phyloP scores from a whole-genome alignment of 2,329 filamentous ascomycete species.

The Macroventuria anomochaeta region DNA sequence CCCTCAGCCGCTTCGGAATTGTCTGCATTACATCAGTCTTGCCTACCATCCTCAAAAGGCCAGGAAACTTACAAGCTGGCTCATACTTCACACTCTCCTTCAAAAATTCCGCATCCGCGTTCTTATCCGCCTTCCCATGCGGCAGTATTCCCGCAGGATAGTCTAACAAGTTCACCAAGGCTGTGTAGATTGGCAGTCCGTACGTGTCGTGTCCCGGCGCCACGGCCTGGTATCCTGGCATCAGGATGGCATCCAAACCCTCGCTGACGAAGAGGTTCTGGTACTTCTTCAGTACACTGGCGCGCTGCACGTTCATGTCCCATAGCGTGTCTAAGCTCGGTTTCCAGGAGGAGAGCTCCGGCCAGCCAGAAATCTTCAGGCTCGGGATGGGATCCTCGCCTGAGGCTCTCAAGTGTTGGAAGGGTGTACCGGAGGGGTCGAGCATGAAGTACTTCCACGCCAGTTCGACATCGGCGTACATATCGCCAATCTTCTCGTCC shows the following conservation, averaged over 20 bases:
- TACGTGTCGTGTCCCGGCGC: constrained; percentile 62
- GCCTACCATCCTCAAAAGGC: neutral
- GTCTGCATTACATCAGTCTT: constrained; percentile 42
- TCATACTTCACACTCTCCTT: constrained; percentile 40
- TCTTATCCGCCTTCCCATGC: constrained; percentile 52
- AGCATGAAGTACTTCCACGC: constrained; percentile 54
- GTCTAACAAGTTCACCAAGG: constrained; percentile 61
- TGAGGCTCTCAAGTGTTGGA: constrained; percentile 43
- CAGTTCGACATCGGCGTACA: constrained; percentile 45
- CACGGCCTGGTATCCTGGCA: constrained; percentile 57
- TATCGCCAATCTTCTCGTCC: constrained; percentile 35
- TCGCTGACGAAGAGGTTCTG: constrained; percentile 51
- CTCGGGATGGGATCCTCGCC: constrained; percentile 56
- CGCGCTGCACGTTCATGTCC: constrained; percentile 51
- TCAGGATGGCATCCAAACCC: constrained; percentile 59
- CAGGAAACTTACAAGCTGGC: constrained; percentile 43
- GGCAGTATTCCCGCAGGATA: constrained; percentile 61
- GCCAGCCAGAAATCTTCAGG: constrained; percentile 43
- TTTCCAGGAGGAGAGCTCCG: constrained; percentile 40
- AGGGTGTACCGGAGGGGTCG: constrained; percentile 45
- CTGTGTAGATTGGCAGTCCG: constrained; percentile 55
- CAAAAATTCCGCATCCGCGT: constrained; percentile 48
- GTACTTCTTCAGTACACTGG: constrained; percentile 49
- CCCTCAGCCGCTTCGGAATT: constrained; percentile 51
- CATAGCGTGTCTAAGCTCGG: constrained; percentile 51